Conservation (phyloP, 345 rosid genomes). For the Odontarrhena argentea region DNA sequence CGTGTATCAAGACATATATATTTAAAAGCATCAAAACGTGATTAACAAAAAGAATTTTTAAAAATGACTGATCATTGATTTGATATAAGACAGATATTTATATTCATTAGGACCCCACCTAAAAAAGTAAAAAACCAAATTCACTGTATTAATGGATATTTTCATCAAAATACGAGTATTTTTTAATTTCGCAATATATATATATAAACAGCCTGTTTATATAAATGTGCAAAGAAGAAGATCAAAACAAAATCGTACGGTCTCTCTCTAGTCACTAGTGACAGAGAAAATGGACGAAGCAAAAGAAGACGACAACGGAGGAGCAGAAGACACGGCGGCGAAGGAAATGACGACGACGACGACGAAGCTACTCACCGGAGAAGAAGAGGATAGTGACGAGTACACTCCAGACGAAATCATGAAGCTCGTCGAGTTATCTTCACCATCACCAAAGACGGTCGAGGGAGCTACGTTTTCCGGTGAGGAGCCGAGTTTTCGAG, state of each 20-base stretch:
- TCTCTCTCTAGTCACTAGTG: background rate
- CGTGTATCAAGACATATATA: no score
- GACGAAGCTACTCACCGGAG: constrained; percentile 14
- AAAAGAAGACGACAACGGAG: constrained; percentile 25
- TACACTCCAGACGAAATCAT: constrained; percentile 51
- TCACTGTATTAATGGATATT: constrained; percentile 32
- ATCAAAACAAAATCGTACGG: constrained; percentile 16
- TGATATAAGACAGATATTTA: constrained; percentile 12
- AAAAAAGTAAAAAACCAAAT: constrained; percentile 10
- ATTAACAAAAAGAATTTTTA: constrained; percentile 5
- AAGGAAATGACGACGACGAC: constrained; percentile 33
- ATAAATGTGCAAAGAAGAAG: constrained; percentile 10
- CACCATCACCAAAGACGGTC: constrained; percentile 9
- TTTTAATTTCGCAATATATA: no score
- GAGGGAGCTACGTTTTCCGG: constrained; percentile 8
- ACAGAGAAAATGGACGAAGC: constrained; percentile 43
- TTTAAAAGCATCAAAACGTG: constrained; percentile 20
- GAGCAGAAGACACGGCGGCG: background rate
- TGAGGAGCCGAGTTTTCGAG: constrained; percentile 36
- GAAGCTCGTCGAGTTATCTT: constrained; percentile 56
- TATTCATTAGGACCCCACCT: constrained; percentile 22
- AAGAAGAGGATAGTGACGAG: constrained; percentile 47
- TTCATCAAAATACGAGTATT: background rate
- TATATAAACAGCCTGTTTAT: constrained; percentile 24
- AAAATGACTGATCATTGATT: constrained; percentile 13